A percentile compares a stretch with the other conserved stretches of the same genome.
Conservation (phyloP, 108 stramenopile genomes). For the Parietichytrium sp. region DNA sequence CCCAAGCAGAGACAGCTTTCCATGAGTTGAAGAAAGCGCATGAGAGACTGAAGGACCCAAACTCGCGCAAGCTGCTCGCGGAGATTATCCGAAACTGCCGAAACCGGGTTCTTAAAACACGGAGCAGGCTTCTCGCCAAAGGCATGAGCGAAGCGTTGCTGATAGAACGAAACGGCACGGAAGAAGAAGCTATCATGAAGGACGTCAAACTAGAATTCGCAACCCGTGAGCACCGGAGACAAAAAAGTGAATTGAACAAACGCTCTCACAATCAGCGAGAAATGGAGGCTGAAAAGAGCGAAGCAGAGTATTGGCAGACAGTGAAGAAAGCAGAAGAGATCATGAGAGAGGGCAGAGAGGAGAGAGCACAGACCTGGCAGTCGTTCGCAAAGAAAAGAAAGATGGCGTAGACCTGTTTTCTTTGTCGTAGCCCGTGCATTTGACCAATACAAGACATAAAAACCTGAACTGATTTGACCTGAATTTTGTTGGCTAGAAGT, state of each 20-base stretch:
- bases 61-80: neutral
- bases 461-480: too few species aligned
- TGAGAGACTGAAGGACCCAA: neutral
- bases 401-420: too few species aligned
- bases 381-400: too few species aligned
- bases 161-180: neutral
- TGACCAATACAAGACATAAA: too few species aligned
- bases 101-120: neutral
- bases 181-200: neutral
- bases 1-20: slow-evolving; percentile 55
- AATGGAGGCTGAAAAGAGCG: neutral
- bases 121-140: neutral
- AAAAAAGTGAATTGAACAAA: slow-evolving; percentile 48
- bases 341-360: neutral
- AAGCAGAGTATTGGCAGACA: slow-evolving; percentile 29
- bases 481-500: too few species aligned
- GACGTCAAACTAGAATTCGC: slow-evolving; percentile 42
- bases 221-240: slow-evolving; percentile 48
- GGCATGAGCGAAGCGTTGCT: neutral
- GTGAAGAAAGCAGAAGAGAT: neutral
- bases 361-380: slow-evolving; percentile 17
- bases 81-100: neutral
- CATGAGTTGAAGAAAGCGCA: slow-evolving; percentile 36
- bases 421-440: too few species aligned
- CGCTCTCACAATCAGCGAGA: slow-evolving; percentile 52